Base-by-base conservation (phyloP, 2,329 filamentous ascomycete species). In the Chrysoporthe austroafricana region DNA sequence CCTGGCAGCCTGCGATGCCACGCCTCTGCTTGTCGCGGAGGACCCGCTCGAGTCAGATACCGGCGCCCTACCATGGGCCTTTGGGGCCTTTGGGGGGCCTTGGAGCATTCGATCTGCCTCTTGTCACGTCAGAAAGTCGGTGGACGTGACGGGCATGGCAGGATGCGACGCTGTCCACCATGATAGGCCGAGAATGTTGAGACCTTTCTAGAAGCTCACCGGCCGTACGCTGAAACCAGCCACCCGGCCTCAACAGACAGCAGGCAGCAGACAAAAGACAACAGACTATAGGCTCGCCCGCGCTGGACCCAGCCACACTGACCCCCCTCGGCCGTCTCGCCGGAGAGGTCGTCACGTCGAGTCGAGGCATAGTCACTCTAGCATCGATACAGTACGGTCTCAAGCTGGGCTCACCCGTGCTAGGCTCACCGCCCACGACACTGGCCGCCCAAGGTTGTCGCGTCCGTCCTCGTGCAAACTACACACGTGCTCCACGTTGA, bases 121-220 rank as follows among this genome's bases (percentile, higher is more conserved):
- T n/a, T 36, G 32, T 57, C 54, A 57, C 54, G 54, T 57, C 54
- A 57, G 14, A 57, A 57, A 57, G 54, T 57, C 54, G 54, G 54
- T 57, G 54, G 54, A 39, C 54, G 8, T 39, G 54, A 18, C 39
- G 54, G 32, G 5, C 21, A 54, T 34, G 50, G 21, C 50, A 54
- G 50, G 50, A 34, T 57, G 54, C 34, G 34, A 39, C 54, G 32
- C 54, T 32, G 39, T 34, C 34, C 54, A 57, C 54, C 34, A 57
- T 39, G 54, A 57, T 13, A 57, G 18, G 54, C 54, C 32, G 54
- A 39, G 54, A 57, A 18, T 39, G 32, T 57, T n/a, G 54, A 57
- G 26, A 26, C 26, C 26, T 26, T 26, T 26, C 26, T 26, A 26
- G 26, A 26, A 26, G 26, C 26, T 26, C 26, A 26, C 26, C 26